These are phyloP conservation scores for Globomyces pollinis-pini DNA, from an alignment of 192 early-diverging fungal species.

Conservation along the genomic window DNA sequence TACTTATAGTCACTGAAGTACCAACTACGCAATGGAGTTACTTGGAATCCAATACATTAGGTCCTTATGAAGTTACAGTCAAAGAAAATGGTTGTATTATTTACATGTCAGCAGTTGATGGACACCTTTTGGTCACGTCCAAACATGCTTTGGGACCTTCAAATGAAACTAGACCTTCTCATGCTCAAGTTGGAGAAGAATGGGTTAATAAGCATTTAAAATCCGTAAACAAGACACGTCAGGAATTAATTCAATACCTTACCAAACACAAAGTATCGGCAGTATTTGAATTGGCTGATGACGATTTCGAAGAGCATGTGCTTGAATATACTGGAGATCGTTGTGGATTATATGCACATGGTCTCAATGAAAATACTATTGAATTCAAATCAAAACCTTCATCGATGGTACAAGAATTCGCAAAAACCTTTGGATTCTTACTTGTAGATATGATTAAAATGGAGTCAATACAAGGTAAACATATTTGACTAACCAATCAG, in stretches of 20 bases:
- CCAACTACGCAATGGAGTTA: slow-evolving; percentile 36
- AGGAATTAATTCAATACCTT: slow-evolving; percentile 70
- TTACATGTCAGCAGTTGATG: slow-evolving; percentile 62
- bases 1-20: too few relatives aligned
- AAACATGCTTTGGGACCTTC: slow-evolving; percentile 64
- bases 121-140: slow-evolving; percentile 71
- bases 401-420: slow-evolving; percentile 51
- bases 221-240: slow-evolving; percentile 38
- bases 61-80: slow-evolving; percentile 85
- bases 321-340: slow-evolving; percentile 70
- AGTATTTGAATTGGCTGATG: slow-evolving; percentile 88
- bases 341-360: slow-evolving; percentile 85
- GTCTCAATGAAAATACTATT: slow-evolving; percentile 74
- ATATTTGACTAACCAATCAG: too few relatives aligned
- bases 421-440: slow-evolving; percentile 67
- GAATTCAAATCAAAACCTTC: slow-evolving; percentile 64
- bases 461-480: slow-evolving; percentile 40
- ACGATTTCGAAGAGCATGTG: slow-evolving; percentile 93
- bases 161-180: slow-evolving; percentile 26
- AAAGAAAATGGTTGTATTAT: slow-evolving; percentile 99
- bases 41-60: slow-evolving; percentile 53
- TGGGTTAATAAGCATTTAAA: slow-evolving; percentile 68
- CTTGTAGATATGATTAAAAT: slow-evolving; percentile 44
- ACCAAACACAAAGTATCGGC: slow-evolving; percentile 67
- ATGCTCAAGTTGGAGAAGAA: slow-evolving; percentile 57